Evolutionary conservation across 2,329 filamentous ascomycete genomes (phyloP).

Genomic region (Aspergillus aculeatinus): DNA sequence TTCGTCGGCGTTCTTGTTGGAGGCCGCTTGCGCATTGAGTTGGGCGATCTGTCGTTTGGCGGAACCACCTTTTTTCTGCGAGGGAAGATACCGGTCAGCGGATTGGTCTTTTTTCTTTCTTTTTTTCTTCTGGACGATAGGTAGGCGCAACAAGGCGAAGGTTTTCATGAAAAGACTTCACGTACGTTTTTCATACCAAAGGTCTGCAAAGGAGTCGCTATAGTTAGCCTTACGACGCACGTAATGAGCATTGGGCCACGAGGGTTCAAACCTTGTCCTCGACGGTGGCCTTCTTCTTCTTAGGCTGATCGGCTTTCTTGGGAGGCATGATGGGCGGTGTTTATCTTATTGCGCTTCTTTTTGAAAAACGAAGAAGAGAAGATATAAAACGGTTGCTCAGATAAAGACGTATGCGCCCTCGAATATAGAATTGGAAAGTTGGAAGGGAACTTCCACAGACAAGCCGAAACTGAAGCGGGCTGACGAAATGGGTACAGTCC

Average conservation of each 20-base stretch:
- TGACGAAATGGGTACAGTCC: constrained; percentile 1
- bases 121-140: not conserved
- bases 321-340: constrained; percentile 47
- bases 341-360: constrained; percentile 9
- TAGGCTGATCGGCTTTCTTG: constrained; percentile 46
- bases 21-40: constrained; percentile 70
- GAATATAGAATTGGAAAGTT: not conserved
- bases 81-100: constrained; percentile 20
- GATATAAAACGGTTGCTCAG: not conserved
- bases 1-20: constrained; percentile 78
- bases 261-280: constrained; percentile 68
- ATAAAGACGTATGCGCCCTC: not conserved
- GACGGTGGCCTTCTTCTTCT: constrained; percentile 56
- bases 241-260: constrained; percentile 11
- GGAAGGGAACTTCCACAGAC: constrained; percentile 2
- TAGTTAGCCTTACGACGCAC: constrained; percentile 15
- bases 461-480: not conserved
- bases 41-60: constrained; percentile 90
- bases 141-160: not conserved
- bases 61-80: constrained; percentile 80
- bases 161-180: constrained; percentile 16
- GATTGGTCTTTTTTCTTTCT: not conserved
- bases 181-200: constrained; percentile 97
- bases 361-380: constrained; percentile 10
- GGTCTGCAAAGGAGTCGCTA: constrained; percentile 51